phyloP scores from a whole-genome alignment of 371 early-diverging fungal species.

The Rhizopus delemar region DNA sequence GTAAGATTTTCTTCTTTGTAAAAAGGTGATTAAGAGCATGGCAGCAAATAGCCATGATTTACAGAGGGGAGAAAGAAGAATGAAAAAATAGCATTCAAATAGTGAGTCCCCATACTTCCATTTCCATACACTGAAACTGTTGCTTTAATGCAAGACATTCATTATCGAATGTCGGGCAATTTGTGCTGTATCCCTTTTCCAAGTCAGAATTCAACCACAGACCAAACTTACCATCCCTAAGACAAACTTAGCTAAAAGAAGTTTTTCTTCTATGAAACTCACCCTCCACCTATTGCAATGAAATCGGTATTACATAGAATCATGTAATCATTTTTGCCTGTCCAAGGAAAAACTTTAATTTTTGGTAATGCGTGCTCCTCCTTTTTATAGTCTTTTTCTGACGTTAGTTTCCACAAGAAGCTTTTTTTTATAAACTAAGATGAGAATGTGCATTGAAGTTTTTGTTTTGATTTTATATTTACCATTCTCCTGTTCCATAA shows the following conservation, averaged over 20 bases:
- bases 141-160: slow-evolving; percentile 56
- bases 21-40: no score
- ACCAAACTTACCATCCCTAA: slow-evolving; percentile 82
- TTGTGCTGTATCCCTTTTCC: slow-evolving; percentile 77
- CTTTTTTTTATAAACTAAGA: slow-evolving; percentile 19
- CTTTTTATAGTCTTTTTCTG: neutral
- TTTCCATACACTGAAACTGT: slow-evolving; percentile 43
- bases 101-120: slow-evolving; percentile 44
- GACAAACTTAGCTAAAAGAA: neutral
- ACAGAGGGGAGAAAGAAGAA: neutral
- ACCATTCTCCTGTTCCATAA: slow-evolving; percentile 93
- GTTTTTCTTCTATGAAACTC: slow-evolving; percentile 16
- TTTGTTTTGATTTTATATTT: slow-evolving; percentile 23
- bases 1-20: no score
- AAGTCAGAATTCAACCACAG: slow-evolving; percentile 89
- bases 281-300: slow-evolving; percentile 93
- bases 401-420: slow-evolving; percentile 75
- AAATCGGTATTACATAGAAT: slow-evolving; percentile 80
- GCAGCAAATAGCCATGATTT: no score
- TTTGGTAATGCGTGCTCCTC: slow-evolving; percentile 13
- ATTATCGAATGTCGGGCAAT: slow-evolving; percentile 89
- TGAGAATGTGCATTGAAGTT: neutral
- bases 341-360: slow-evolving; percentile 75
- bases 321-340: slow-evolving; percentile 89
- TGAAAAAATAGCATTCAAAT: slow-evolving; percentile 7